Evolutionary conservation across 495 filamentous ascomycete species (phyloP).

Genomic region (Aspergillus biplanus): DNA sequence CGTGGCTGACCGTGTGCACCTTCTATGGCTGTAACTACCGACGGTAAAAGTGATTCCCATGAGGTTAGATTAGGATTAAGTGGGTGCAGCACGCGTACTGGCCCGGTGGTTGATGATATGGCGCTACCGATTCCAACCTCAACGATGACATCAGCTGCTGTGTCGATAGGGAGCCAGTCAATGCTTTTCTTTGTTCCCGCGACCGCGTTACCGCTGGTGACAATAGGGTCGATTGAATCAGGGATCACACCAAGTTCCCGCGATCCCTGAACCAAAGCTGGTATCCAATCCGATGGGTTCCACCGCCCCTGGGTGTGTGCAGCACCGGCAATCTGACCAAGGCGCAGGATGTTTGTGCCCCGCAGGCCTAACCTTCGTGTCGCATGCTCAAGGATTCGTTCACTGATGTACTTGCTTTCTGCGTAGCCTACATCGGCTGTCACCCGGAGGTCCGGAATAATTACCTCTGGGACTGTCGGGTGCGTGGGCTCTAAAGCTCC

Average conservation of each 20-base stretch:
- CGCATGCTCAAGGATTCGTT: constrained; percentile 6
- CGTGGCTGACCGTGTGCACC: neutral
- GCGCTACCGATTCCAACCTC: constrained; percentile 3
- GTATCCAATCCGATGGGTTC: constrained; percentile 14
- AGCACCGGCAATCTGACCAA: constrained; percentile 15
- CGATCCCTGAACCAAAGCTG: constrained; percentile 6
- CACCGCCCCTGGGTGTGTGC: neutral
- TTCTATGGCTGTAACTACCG: constrained; percentile 4
- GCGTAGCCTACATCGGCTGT: constrained; percentile 9
- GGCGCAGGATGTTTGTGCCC: constrained; percentile 1
- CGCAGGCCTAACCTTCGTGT: neutral
- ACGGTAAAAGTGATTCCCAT: constrained; percentile 1
- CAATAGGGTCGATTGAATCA: neutral
- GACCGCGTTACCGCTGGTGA: no score
- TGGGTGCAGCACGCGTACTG: constrained; percentile 1
- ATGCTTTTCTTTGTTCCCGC: neutral
- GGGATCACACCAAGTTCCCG: constrained; percentile 9
- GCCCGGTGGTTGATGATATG: neutral
- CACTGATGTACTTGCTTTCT: constrained; percentile 17
- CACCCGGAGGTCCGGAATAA: neutral
- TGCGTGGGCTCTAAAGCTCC: neutral
- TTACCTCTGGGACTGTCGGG: neutral
- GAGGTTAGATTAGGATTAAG: constrained; percentile 6
- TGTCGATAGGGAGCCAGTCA: constrained; percentile 9
- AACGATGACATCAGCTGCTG: constrained; percentile 7